Evolutionary conservation across 176 grass and related monocot genomes (phyloP).

Genomic region (Triticum monococcum): DNA sequence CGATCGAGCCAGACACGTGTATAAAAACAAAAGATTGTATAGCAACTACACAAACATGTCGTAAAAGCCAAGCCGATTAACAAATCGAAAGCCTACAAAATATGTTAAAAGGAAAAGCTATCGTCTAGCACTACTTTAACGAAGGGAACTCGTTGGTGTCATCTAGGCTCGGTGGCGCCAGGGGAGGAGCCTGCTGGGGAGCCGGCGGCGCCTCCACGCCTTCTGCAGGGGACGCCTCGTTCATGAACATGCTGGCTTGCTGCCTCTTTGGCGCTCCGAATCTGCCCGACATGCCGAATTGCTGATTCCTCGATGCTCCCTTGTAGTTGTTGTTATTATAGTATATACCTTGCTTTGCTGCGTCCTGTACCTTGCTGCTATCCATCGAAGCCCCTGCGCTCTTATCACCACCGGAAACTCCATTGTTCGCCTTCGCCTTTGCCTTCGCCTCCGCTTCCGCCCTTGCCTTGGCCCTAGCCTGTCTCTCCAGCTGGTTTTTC

Average conservation of each 20-base stretch:
- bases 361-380: neutral
- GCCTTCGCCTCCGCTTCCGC: neutral
- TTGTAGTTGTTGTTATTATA: neutral
- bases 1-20: too few species aligned
- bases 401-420: too few species aligned
- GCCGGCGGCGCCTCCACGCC: neutral
- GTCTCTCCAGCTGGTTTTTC: neutral
- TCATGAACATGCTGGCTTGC: neutral
- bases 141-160: constrained; percentile 2
- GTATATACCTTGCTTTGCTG: neutral
- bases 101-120: neutral
- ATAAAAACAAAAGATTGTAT: too few species aligned
- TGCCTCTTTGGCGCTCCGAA: too few species aligned
- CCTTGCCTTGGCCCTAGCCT: neutral
- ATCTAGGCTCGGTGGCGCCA: neutral
- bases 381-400: too few species aligned
- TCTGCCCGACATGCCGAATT: neutral
- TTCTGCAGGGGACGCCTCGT: neutral
- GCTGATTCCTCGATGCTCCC: neutral
- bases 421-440: neutral
- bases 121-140: neutral
- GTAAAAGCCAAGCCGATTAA: too few species aligned
- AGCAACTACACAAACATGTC: too few species aligned
- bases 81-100: too few species aligned
- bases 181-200: neutral